These are phyloP conservation scores for Phytophthora syringae DNA, from an alignment of 352 stramenopile species.

Conservation along the genomic window DNA sequence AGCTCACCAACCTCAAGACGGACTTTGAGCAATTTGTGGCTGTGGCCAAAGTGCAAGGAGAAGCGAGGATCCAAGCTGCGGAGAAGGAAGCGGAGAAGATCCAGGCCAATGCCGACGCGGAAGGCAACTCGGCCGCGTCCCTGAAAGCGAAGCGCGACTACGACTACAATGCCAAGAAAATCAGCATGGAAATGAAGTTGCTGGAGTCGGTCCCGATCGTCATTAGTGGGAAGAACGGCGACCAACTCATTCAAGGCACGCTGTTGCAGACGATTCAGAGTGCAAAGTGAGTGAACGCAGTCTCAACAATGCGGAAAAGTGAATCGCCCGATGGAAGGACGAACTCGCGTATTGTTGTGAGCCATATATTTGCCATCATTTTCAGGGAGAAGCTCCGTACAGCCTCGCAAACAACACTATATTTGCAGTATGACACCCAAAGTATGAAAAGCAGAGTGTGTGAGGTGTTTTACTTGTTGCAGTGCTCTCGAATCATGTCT, in stretches of 20 bases:
- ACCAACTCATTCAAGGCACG: slow-evolving; percentile 70
- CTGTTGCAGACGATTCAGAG: slow-evolving; percentile 24
- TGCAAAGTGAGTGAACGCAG: slow-evolving; percentile 21
- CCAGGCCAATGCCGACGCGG: slow-evolving; percentile 57
- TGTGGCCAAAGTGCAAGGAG: slow-evolving; percentile 64
- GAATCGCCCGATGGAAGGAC: slow-evolving; percentile 17
- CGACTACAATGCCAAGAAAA: slow-evolving; percentile 81
- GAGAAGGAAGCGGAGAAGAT: slow-evolving; percentile 66
- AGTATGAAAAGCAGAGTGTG: no score
- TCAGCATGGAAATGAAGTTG: slow-evolving; percentile 63
- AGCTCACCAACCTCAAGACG: slow-evolving; percentile 60
- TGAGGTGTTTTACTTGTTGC: background rate
- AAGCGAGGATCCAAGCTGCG: slow-evolving; percentile 73
- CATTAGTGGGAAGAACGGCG: slow-evolving; percentile 86
- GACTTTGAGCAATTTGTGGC: slow-evolving; percentile 76
- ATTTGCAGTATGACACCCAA: no score
- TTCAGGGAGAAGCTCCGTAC: background rate
- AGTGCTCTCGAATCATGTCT: slow-evolving; percentile 28
- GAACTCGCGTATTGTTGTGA: background rate
- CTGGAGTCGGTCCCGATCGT: slow-evolving; percentile 70
- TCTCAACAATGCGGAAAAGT: background rate
- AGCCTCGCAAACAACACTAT: background rate
- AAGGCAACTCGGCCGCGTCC: slow-evolving; percentile 60
- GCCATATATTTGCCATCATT: slow-evolving; percentile 1
- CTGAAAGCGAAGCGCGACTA: slow-evolving; percentile 82